Evolutionary conservation across 1,139 yeast species (phyloP), one percentile per base, ranked within the genome.

Genomic region (Protomyces pachydermus): DNA sequence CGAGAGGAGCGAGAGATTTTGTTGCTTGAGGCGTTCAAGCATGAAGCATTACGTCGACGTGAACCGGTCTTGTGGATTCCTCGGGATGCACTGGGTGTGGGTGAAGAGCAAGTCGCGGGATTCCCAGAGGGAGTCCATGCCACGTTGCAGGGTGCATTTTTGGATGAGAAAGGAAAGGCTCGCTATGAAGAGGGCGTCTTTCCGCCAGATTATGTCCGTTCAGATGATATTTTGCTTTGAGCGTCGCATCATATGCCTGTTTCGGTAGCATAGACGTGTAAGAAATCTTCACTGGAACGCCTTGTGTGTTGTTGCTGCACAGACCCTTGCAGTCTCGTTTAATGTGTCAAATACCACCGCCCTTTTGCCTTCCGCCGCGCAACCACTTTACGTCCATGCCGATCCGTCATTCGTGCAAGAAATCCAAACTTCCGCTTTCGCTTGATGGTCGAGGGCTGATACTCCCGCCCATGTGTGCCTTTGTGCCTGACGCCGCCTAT

Each of bases 351-450:
- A 73, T 84, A 91, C 98, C 98, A 91, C 77, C 98, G 84, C 9
- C 97, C 97, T 78, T 93, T 93, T 53, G 84, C 87, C 72, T 79
- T 86, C 76, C 98, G 84, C 74, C 95, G 82, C 65, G 83, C 83
- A 67, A 93, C 78, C 56, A 93, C 82, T 74, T 86, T 88, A 71
- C 91, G 83, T 10, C 98, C 98, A 50, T 84, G 82, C 70, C 82
- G 83, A n/a, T 87, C 78, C 73, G 85, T 84, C 76, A 88, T 82
- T 73, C 97, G 84, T n/a, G 96, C 93, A 72, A 93, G 80, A 71
- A 91, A 93, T 0, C 98, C 98, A 67, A 88, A 82, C 42, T 88
- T 86, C 76, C 97, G 86, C 79, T 93, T 93, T 74, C 98, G 83
- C 74, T 88, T 90, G 68, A 89, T 79, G 1, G 95, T 91, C 66